Base-by-base conservation (phyloP, 1,139 yeast species). In the Meyerozyma smithsonii region DNA sequence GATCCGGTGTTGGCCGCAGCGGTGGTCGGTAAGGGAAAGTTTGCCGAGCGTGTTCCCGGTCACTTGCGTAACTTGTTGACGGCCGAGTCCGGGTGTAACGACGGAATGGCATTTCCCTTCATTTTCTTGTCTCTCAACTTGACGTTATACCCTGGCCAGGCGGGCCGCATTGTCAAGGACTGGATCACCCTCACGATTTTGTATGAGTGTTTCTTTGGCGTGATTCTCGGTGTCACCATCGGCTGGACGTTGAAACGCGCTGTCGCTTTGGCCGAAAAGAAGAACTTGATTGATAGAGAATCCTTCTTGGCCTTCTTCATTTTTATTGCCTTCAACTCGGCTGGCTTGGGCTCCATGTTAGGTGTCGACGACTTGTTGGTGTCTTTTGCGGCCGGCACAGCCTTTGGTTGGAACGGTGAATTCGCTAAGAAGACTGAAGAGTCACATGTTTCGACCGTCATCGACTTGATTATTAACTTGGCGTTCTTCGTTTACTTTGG, bases 1-100 rank as follows among this genome's bases (percentile, higher is more conserved):
- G 98, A 92, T 63, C 98, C 98, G 4, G 95, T 92, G 39, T 72
- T 92, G 56, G 98, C 98, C 1, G 95, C 96, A 28, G 97, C 98
- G 0, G 97, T 92, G 15, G 97, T 92, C 16, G 97, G 98, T 67
- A 87, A 87, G 55, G 97, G 98, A 48, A 89, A 90, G 55, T 92
- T 92, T 60, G 97, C 98, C n/a, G 81, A 79, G 56, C 77, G 97
- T 47, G 97, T 92, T 11, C 98, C 98, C 0, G 97, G 97, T 5
- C 97, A 92, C 64, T 75, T 92, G 61, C 74, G 98, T 58, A 90
- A 92, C 55, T 65, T 92, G 38, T 66, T 92, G 34, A 79, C 94
- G 23, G 97, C 97, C 0, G 98, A 92, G 58, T 88, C 97, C 0
- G 97, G 96, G 8, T 90, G 97, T 62, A 92, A 92, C 61, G 98